These are phyloP conservation scores for Coniella vitis DNA, from an alignment of 2,329 filamentous ascomycete genomes.

Conservation along the genomic window DNA sequence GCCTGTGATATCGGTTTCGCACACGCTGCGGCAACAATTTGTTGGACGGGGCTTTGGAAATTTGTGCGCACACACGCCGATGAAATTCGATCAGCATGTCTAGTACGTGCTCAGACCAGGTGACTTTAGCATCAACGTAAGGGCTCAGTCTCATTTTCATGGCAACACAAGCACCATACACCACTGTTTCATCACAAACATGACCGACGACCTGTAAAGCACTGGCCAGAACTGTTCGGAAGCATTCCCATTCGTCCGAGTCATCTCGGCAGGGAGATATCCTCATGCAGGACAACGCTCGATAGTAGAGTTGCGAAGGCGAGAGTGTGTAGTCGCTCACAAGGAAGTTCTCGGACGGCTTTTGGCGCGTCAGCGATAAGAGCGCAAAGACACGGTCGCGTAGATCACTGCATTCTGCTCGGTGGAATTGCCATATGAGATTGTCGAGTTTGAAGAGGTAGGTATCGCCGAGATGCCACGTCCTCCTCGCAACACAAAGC, in stretches of 20 bases:
- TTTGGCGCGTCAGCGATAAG: not conserved
- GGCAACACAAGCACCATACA: no score
- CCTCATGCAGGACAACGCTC: not conserved
- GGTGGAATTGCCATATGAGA: not conserved
- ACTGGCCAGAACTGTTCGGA: not conserved
- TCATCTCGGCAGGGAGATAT: not conserved
- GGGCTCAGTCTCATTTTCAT: no score
- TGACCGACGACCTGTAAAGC: no score
- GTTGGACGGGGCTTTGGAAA: no score
- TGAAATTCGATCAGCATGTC: no score
- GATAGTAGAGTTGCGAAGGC: not conserved
- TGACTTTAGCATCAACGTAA: no score
- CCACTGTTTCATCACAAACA: no score
- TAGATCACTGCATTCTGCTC: not conserved
- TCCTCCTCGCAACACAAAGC: not conserved
- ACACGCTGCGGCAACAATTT: no score
- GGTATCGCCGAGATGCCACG: not conserved
- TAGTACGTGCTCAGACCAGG: no score
- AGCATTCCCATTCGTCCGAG: not conserved
- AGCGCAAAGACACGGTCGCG: conserved; percentile 1
- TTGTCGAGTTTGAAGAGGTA: not conserved
- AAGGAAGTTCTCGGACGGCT: not conserved
- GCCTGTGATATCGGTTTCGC: no score
- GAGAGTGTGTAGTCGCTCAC: not conserved
- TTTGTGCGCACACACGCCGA: no score